These are phyloP conservation scores for Miscanthus sacchariflorus DNA, from an alignment of 202 grass and related monocot species.

Conservation along the genomic window DNA sequence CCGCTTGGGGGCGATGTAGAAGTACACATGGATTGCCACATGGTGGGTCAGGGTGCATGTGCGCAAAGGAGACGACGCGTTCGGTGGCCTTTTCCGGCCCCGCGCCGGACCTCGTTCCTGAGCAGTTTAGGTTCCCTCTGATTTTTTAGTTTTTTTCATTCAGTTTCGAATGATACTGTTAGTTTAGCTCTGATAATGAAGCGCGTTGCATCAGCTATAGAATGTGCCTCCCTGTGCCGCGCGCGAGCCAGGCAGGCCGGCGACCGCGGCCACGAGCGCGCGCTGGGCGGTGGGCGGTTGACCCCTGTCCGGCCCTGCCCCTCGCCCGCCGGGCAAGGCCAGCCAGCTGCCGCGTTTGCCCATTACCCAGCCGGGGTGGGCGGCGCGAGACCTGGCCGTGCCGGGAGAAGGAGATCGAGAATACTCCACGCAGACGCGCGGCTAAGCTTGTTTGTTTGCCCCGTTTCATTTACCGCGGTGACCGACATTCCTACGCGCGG, in stretches of 20 bases:
- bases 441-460: background rate
- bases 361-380: background rate
- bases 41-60: constrained; percentile 36
- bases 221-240: background rate
- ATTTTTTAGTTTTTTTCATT: background rate
- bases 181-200: background rate
- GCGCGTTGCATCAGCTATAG: background rate
- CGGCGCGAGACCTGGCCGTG: background rate
- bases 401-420: background rate
- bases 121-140: background rate
- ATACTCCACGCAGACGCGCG: background rate
- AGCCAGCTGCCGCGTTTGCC: background rate
- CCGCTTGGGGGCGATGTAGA: background rate
- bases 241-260: too few species aligned
- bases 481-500: constrained; percentile 5
- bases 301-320: background rate
- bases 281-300: background rate
- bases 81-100: background rate
- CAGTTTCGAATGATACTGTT: background rate
- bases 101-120: background rate
- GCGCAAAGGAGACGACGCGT: constrained; percentile 25
- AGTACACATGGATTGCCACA: constrained; percentile 43
- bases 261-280: background rate
- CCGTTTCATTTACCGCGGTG: background rate
- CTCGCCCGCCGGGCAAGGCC: constrained; percentile 14